A percentile compares a stretch with the other conserved stretches of the same genome.
phyloP scores from a whole-genome alignment of 257 asterid species.

The Solanum chiquidenum region DNA sequence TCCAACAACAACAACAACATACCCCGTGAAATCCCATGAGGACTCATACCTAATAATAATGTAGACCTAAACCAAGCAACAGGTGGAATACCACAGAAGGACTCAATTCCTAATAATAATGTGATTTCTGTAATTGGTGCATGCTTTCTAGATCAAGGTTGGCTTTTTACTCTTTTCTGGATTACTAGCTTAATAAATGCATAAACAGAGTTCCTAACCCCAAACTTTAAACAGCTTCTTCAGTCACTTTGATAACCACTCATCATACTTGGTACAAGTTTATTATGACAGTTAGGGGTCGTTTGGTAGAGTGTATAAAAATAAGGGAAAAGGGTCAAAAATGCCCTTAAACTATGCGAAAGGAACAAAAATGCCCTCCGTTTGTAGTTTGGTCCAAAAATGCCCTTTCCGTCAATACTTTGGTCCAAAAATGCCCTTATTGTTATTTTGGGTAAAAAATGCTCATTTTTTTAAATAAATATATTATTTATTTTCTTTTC shows the following conservation, averaged over 20 bases:
- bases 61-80: background rate
- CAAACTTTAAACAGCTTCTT: background rate
- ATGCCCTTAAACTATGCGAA: too few relatives aligned
- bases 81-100: background rate
- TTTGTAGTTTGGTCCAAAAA: too few relatives aligned
- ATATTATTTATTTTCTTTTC: too few relatives aligned
- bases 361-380: too few relatives aligned
- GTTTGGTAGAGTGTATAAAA: background rate
- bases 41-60: background rate
- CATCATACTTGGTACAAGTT: background rate
- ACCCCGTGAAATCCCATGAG: background rate
- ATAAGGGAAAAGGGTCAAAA: too few relatives aligned
- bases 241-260: background rate
- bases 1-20: background rate
- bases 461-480: too few relatives aligned
- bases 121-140: background rate
- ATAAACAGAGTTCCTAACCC: background rate
- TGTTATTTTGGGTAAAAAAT: too few relatives aligned
- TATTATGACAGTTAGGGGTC: background rate
- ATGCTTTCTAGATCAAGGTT: background rate
- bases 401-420: too few relatives aligned
- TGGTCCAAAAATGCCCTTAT: too few relatives aligned
- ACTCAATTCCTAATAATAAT: background rate
- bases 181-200: background rate
- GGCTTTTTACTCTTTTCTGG: background rate